phyloP scores from a whole-genome alignment of 2,329 filamentous ascomycete species.

The Beauveria medogensis region DNA sequence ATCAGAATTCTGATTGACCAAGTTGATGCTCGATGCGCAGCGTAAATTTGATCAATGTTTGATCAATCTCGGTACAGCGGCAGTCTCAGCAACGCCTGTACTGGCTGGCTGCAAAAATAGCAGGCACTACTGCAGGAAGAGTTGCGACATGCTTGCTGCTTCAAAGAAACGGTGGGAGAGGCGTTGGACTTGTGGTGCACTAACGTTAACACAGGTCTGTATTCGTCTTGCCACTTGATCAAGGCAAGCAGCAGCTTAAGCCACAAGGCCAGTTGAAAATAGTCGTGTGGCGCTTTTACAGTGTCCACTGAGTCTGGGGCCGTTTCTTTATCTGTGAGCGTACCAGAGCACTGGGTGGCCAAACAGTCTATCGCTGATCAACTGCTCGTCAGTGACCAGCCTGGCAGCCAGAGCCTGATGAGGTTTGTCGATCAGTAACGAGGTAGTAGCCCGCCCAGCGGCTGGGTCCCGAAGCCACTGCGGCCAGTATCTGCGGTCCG shows the following conservation, averaged over 20 bases:
- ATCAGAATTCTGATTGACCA: not conserved
- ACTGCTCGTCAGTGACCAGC: no score
- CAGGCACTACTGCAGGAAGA: no score
- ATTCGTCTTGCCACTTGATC: not conserved
- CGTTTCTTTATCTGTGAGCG: not conserved
- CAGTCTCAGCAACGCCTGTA: no score
- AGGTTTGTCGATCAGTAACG: constrained; percentile 3
- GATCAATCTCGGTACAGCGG: not conserved
- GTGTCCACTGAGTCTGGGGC: not conserved
- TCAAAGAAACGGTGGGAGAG: no score
- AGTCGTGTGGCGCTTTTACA: not conserved
- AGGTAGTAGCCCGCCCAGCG: not conserved
- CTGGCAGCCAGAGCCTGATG: not conserved
- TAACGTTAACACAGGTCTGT: no score
- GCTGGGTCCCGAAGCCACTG: constrained; percentile 7
- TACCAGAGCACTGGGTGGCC: not conserved
- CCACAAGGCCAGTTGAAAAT: not conserved
- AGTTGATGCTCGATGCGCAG: not conserved
- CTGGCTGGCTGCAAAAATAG: no score
- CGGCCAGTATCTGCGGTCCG: not conserved
- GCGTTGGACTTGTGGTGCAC: no score
- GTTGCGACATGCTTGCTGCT: no score
- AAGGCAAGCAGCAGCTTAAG: not conserved
- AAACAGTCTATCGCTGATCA: not conserved
- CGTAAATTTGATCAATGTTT: not conserved